Conservation (phyloP, 352 stramenopile species). For the Globisporangium ultimum region DNA sequence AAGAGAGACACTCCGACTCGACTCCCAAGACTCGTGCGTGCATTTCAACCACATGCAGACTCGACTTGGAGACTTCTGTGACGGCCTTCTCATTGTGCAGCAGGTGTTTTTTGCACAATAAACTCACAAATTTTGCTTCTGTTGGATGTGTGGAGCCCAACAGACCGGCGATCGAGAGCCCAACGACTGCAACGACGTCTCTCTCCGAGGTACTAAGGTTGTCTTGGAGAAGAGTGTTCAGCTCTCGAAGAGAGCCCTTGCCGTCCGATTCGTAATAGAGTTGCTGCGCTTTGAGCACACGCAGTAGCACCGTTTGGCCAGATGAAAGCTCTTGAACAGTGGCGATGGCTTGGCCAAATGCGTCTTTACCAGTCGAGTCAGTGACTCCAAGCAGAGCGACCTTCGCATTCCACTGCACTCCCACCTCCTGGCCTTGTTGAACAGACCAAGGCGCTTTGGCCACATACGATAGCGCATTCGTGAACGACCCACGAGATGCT, state of each 20-base stretch:
- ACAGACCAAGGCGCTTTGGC: conserved; percentile 4
- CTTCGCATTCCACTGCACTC: conserved; percentile 36
- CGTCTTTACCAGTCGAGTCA: not conserved
- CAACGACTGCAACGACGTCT: conserved; percentile 26
- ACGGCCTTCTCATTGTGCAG: conserved; percentile 4
- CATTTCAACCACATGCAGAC: conserved; percentile 35
- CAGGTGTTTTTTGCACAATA: conserved; percentile 29
- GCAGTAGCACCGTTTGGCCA: not conserved
- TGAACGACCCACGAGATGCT: conserved; percentile 35
- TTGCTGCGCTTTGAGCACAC: conserved; percentile 9
- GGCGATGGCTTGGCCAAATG: conserved; percentile 6
- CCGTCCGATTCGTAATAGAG: conserved; percentile 8
- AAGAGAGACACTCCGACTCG: conserved; percentile 19
- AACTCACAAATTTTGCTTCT: conserved; percentile 14
- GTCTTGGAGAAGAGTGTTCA: conserved; percentile 5
- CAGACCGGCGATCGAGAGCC: conserved; percentile 34
- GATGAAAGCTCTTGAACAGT: conserved; percentile 1
- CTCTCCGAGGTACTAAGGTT: conserved; percentile 8
- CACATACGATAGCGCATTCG: conserved; percentile 7
- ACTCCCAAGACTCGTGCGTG: conserved; percentile 27
- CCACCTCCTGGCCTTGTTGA: not conserved
- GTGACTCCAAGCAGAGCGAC: conserved; percentile 23
- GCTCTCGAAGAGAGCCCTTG: not conserved
- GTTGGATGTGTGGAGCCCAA: conserved; percentile 9
- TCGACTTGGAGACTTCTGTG: conserved; percentile 2